phyloP scores from a whole-genome alignment of 257 asterid species.

The Lithospermum erythrorhizon region DNA sequence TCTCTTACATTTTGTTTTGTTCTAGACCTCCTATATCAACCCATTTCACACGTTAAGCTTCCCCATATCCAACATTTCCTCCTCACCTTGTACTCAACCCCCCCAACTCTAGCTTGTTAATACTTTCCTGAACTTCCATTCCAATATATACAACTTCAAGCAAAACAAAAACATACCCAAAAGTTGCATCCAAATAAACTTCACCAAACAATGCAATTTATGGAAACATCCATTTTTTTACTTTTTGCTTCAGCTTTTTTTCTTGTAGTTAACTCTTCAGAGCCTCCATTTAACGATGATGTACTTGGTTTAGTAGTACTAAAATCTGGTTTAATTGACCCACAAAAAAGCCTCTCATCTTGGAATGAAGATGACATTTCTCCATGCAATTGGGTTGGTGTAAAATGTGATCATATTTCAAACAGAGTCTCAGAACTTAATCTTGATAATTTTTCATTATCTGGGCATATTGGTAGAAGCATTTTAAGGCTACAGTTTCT shows the following conservation, averaged over 20 bases:
- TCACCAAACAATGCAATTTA: background rate
- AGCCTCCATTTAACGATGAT: slow-evolving; percentile 74
- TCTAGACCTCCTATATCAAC: too few species aligned
- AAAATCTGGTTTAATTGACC: slow-evolving; percentile 61
- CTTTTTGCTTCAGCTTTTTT: slow-evolving; percentile 18
- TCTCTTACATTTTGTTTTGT: too few species aligned
- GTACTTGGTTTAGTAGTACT: slow-evolving; percentile 68
- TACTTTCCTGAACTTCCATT: too few species aligned
- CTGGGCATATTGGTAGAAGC: slow-evolving; percentile 66
- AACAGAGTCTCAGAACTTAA: slow-evolving; percentile 54
- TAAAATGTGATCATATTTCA: slow-evolving; percentile 40
- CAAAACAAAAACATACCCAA: too few species aligned
- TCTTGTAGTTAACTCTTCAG: slow-evolving; percentile 25
- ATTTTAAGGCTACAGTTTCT: slow-evolving; percentile 41
- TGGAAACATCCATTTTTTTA: slow-evolving; percentile 3
- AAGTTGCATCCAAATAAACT: too few species aligned
- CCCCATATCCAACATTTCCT: too few species aligned
- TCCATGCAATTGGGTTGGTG: slow-evolving; percentile 70
- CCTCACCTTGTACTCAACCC: too few species aligned
- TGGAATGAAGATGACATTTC: slow-evolving; percentile 68
- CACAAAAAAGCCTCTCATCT: slow-evolving; percentile 42
- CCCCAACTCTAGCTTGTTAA: too few species aligned
- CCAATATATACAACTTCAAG: too few species aligned
- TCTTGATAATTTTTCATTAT: slow-evolving; percentile 47
- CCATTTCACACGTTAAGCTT: too few species aligned